Conservation (phyloP, 176 grass and related monocot species). For the Triticum monococcum region DNA sequence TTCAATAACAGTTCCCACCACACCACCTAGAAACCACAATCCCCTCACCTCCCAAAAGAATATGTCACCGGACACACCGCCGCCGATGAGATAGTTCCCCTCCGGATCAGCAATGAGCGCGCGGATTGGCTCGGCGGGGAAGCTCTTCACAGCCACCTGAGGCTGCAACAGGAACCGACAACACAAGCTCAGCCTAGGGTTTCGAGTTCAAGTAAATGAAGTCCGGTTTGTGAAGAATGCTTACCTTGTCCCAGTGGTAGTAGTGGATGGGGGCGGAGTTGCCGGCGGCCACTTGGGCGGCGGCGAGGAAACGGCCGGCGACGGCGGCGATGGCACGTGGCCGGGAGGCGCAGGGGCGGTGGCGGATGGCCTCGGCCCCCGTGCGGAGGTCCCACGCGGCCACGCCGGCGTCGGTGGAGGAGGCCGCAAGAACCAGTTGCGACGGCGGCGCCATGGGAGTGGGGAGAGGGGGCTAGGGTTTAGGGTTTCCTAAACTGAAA, state of each 20-base stretch:
- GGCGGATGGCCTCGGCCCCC: slow-evolving; percentile 50
- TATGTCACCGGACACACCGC: slow-evolving; percentile 63
- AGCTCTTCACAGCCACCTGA: slow-evolving; percentile 75
- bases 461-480: not conserved
- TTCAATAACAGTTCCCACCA: not conserved
- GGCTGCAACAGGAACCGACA: slow-evolving; percentile 48
- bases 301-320: slow-evolving; percentile 60
- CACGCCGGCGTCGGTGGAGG: slow-evolving; percentile 55
- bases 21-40: not conserved
- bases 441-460: slow-evolving; percentile 21
- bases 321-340: slow-evolving; percentile 49
- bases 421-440: slow-evolving; percentile 55
- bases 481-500: not conserved
- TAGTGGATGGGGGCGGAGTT: slow-evolving; percentile 59
- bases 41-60: slow-evolving; percentile 83
- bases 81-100: slow-evolving; percentile 79
- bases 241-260: slow-evolving; percentile 85
- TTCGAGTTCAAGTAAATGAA: not conserved
- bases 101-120: slow-evolving; percentile 67
- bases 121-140: slow-evolving; percentile 78
- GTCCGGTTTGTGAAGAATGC: not conserved
- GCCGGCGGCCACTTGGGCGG: slow-evolving; percentile 50
- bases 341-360: slow-evolving; percentile 55
- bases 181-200: not conserved
- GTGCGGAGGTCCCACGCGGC: slow-evolving; percentile 62